Evolutionary conservation across 2,329 filamentous ascomycete genomes (phyloP).

Genomic region (Ophioceras dolichostomum): DNA sequence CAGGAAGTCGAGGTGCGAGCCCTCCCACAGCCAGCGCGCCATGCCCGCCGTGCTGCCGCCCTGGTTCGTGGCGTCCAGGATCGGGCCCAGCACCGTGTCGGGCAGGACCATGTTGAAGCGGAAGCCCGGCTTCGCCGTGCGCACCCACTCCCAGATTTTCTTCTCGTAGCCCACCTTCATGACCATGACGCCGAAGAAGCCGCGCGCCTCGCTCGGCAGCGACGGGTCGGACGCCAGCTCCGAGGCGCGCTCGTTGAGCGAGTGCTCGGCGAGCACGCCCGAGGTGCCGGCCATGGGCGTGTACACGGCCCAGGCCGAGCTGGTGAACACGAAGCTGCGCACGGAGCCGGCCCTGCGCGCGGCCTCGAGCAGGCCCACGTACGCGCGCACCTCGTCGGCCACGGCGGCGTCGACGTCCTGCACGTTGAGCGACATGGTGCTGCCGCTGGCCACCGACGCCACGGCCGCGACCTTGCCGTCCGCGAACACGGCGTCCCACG

Average conservation of each 20-base stretch:
- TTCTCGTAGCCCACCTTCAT: constrained; percentile 18
- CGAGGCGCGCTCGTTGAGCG: constrained; percentile 19
- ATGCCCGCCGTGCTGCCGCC: constrained; percentile 19
- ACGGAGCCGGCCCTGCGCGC: constrained; percentile 13
- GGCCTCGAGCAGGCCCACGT: constrained; percentile 11
- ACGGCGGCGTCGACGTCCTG: constrained; percentile 11
- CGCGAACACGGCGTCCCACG: constrained; percentile 10
- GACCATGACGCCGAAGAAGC: constrained; percentile 18
- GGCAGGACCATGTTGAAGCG: constrained; percentile 19
- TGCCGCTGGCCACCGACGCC: constrained; percentile 13
- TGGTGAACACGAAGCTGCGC: constrained; percentile 16
- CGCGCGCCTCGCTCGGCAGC: constrained; percentile 8
- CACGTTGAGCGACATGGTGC: constrained; percentile 2
- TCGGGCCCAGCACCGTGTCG: constrained; percentile 17
- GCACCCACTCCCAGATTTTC: constrained; percentile 19
- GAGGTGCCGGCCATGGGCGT: constrained; percentile 12
- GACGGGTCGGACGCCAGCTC: constrained; percentile 7
- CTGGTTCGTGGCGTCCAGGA: constrained; percentile 15
- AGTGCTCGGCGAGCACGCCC: constrained; percentile 12
- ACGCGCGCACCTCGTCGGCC: constrained; percentile 9
- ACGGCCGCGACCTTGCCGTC: constrained; percentile 11
- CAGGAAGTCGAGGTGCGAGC: constrained; percentile 11
- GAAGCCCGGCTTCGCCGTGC: constrained; percentile 13
- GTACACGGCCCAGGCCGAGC: constrained; percentile 18
- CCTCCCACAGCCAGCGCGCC: constrained; percentile 17